Evolutionary conservation across 345 rosid genomes (phyloP).

Genomic region (Gossypium bickii): DNA sequence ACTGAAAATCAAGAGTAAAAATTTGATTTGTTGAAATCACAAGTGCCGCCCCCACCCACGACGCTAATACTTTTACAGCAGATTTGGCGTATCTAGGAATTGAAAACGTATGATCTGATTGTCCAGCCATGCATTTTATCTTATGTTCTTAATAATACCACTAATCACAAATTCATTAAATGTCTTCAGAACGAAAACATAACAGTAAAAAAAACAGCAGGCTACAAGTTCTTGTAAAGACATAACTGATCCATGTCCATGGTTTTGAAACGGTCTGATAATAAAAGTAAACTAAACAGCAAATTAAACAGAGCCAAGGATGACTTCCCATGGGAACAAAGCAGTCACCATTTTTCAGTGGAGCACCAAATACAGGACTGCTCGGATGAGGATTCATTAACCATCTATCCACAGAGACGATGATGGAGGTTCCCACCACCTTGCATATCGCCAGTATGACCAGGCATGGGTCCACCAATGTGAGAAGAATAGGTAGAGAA

Average conservation of each 20-base stretch:
- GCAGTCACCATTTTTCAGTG: constrained; percentile 34
- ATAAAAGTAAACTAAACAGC: constrained; percentile 17
- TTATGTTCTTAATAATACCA: neutral
- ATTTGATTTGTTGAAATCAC: no score
- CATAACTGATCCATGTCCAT: neutral
- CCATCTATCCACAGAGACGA: constrained; percentile 26
- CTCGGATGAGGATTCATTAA: constrained; percentile 17
- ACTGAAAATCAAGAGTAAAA: no score
- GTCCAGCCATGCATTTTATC: neutral
- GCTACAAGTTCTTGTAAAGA: neutral
- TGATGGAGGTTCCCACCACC: constrained; percentile 40
- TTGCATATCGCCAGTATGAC: constrained; percentile 31
- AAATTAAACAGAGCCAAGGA: constrained; percentile 75
- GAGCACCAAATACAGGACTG: constrained; percentile 21
- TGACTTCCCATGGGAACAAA: constrained; percentile 72
- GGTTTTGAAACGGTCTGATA: neutral
- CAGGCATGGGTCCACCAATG: constrained; percentile 25
- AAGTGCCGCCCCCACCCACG: no score
- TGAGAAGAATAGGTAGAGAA: constrained; percentile 45
- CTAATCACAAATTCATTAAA: neutral
- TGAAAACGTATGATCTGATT: neutral
- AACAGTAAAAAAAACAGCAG: neutral
- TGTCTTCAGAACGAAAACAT: neutral
- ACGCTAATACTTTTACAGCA: neutral
- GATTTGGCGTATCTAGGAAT: neutral